These are phyloP conservation scores for Dipodascus geniculatus DNA, from an alignment of 805 yeast genomes.

Conservation along the genomic window DNA sequence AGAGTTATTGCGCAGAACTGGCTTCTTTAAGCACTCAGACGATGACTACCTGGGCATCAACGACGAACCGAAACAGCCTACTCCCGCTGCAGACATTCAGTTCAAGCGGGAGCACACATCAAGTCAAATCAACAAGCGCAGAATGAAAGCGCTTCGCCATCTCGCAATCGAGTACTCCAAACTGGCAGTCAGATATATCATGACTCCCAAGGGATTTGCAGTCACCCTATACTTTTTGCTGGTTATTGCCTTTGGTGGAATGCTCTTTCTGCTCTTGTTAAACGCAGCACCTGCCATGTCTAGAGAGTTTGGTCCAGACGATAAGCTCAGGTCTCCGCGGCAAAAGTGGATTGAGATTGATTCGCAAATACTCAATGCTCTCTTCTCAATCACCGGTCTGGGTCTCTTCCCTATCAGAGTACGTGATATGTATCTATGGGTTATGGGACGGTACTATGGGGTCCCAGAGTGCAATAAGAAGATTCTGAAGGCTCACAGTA, in stretches of 20 bases:
- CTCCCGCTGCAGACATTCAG: conserved; percentile 1
- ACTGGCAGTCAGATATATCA: neutral
- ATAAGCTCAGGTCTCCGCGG: conserved; percentile 9
- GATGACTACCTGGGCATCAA: neutral
- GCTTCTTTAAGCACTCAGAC: neutral
- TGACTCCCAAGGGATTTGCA: conserved; percentile 8
- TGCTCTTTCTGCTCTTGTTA: conserved; percentile 13
- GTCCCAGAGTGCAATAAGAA: conserved; percentile 4
- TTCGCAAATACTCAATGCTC: conserved; percentile 14
- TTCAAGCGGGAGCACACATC: neutral
- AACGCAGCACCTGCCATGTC: conserved; percentile 16
- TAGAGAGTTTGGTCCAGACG: conserved; percentile 10
- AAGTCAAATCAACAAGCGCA: neutral
- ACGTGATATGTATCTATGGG: conserved; percentile 10
- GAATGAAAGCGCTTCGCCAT: neutral
- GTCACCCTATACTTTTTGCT: conserved; percentile 10
- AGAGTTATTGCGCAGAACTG: neutral
- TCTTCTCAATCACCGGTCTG: conserved; percentile 15
- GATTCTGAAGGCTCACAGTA: conserved; percentile 7
- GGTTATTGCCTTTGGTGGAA: conserved; percentile 16
- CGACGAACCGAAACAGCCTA: neutral
- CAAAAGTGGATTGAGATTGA: conserved; percentile 16
- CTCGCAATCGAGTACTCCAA: neutral
- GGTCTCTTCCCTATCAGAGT: conserved; percentile 14
- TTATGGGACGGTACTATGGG: conserved; percentile 6